A percentile compares a stretch with the other conserved stretches of the same genome.
Conservation (phyloP, 1,284 basidiomycete species). For the Trichosporon asahii region DNA sequence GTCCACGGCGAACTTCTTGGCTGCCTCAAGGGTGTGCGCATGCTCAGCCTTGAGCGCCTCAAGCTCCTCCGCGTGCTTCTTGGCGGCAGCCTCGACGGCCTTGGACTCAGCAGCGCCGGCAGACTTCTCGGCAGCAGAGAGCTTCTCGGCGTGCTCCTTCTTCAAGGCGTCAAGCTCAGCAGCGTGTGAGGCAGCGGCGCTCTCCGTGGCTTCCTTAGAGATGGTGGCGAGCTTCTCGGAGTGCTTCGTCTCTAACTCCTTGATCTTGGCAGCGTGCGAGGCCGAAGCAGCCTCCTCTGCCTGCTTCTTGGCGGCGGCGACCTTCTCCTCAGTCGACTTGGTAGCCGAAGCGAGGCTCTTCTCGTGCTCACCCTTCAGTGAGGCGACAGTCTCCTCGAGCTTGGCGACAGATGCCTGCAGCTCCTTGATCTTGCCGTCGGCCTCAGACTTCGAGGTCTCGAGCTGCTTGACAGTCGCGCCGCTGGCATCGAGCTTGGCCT, state of each 20-base stretch:
- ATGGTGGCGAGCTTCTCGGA: slow-evolving; percentile 11
- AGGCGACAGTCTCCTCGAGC: slow-evolving; percentile 5
- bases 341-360: neutral
- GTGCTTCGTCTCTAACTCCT: slow-evolving; percentile 19
- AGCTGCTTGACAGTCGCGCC: slow-evolving; percentile 12
- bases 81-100: slow-evolving; percentile 11
- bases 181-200: slow-evolving; percentile 3
- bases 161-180: slow-evolving; percentile 25
- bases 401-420: neutral
- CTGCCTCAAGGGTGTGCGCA: slow-evolving; percentile 22
- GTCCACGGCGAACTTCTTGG: slow-evolving; percentile 30
- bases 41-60: slow-evolving; percentile 17
- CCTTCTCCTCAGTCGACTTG: slow-evolving; percentile 3
- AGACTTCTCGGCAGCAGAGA: neutral
- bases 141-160: neutral
- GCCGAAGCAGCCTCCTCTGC: slow-evolving; percentile 6
- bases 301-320: slow-evolving; percentile 13
- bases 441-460: slow-evolving; percentile 13
- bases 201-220: slow-evolving; percentile 5
- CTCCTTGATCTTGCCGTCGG: slow-evolving; percentile 6
- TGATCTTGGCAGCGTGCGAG: slow-evolving; percentile 18
- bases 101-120: slow-evolving; percentile 6
- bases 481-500: slow-evolving; percentile 21
- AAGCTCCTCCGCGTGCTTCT: slow-evolving; percentile 13
- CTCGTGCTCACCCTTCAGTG: slow-evolving; percentile 11